Base-by-base conservation (phyloP, 2,329 filamentous ascomycete genomes). In the Apiospora rasikravindrae region DNA sequence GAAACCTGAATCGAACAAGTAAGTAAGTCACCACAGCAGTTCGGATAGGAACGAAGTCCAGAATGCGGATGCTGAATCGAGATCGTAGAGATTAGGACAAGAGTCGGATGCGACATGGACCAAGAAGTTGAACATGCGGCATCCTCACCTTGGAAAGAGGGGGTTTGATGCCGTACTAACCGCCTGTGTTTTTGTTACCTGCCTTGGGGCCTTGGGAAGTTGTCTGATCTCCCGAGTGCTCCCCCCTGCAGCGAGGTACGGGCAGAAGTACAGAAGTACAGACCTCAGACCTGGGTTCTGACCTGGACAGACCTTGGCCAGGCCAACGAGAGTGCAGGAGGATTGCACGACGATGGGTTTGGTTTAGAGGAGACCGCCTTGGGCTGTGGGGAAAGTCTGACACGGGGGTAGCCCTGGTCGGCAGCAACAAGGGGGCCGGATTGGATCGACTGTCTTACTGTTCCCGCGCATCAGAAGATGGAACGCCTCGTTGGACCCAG, bases 1-100 rank as follows among this genome's bases (percentile, higher is more conserved):
- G 72, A 76, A 76, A 75, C 75, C 74, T 76, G 75, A 73, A 75
- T 74, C 73, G 71, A 73, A 10, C 8, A 10, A 7, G 10, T 42
- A 24, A 8, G 19, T 57, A 11, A n/a, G 11, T 64, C 16, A 61
- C 53, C 37, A 64, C 33, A 64, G n/a, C 33, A 37, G 33, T 40
- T 40, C 33, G 33, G 73, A 75, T 74, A 69, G 72, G 73, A 67
- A 71, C n/a, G 70, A 68, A 24, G 53, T 69, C 69, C 61, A 70
- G 42, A 24, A 67, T 44, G 33, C 19, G 37, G 53, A 44, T 47
- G 51, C 33, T 64, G 57, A 70, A 72, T 72, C 71, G 71, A 72
- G 71, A 72, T 72, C 69, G 57, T n/a, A 42, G 70, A 68, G 61
- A 71, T 69, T 69, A 73, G 67, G 70, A 72, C 69, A 72, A 74